phyloP scores from a whole-genome alignment of 1,139 yeast genomes.

The Pichia sp. region DNA sequence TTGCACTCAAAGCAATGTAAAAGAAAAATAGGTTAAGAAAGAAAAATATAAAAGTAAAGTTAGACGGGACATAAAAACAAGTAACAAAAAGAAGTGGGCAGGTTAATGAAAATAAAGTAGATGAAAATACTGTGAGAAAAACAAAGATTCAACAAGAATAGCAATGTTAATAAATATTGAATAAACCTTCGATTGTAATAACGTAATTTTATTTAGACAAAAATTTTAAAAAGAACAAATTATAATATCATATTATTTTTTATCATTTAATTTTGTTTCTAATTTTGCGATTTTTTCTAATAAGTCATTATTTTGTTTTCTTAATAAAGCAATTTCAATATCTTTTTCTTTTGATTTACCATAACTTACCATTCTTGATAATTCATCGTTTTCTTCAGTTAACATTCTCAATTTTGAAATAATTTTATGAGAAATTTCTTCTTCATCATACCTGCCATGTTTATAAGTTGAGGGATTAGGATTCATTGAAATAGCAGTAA shows the following conservation, averaged over 20 bases:
- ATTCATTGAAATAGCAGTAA: conserved; percentile 46
- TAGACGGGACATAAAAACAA: neutral
- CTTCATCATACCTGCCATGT: conserved; percentile 59
- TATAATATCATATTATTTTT: conserved; percentile 1
- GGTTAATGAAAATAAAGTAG: neutral
- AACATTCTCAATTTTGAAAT: conserved; percentile 56
- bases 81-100: neutral
- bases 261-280: conserved; percentile 24
- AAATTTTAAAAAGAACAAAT: neutral
- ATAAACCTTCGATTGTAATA: neutral
- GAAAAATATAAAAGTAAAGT: neutral
- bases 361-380: conserved; percentile 63
- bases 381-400: conserved; percentile 63
- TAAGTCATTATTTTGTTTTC: conserved; percentile 43
- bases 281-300: conserved; percentile 29
- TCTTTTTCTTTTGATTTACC: conserved; percentile 68
- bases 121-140: neutral
- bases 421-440: conserved; percentile 72
- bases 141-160: neutral
- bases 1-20: neutral
- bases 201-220: neutral
- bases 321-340: conserved; percentile 59
- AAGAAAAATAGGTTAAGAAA: neutral
- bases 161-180: neutral
- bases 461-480: conserved; percentile 39